Base-by-base conservation (phyloP, 768 basidiomycete genomes). In the Strobilomyces confusus region DNA sequence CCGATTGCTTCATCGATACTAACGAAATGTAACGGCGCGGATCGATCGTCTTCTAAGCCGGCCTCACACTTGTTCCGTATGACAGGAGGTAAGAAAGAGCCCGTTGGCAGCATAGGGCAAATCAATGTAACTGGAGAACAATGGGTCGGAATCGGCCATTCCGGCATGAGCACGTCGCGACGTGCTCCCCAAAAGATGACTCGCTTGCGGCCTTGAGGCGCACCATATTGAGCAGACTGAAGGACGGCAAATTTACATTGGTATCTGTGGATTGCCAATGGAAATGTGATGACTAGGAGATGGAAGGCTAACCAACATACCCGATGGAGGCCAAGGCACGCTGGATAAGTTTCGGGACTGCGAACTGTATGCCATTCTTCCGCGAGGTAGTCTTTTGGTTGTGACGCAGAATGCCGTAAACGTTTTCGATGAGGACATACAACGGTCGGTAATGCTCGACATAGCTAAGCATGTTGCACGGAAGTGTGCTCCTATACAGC, bases 401-500 rank as follows among this genome's bases (percentile, higher is more conserved):
- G 65, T 80, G 77, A 26, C 66, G 67, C 1, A 89, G 63, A 8
- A 90, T 65, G 0, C 89, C 88, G 11, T 64, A 64, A 3, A 91
- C 88, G 66, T 91, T 91, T 63, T 91, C 88, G 20, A 91, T 70
- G 0, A 89, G 75, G 53, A 90, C 79, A 55, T 80, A 87, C 22
- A 69, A 66, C 0, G 86, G 84, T 41, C 77, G 67, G 57, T 84
- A 88, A 47, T 79, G 73, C 60, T 89, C 87, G 14, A 82, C 82
- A 54, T 79, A 85, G 22, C 81, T 80, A 9, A 89, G 72, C 86
- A 88, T 87, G 54, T 83, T 86, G 63, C 80, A 81, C 1, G 83
- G 75, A 37, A 89, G 72, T 4, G 81, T 80, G 37, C 82, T 80
- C 61, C 87, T 84, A 30, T 20, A 43, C 13, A 32, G 19, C 34